Conservation (phyloP, 441 rosid species). For the Omphalea diandra region DNA sequence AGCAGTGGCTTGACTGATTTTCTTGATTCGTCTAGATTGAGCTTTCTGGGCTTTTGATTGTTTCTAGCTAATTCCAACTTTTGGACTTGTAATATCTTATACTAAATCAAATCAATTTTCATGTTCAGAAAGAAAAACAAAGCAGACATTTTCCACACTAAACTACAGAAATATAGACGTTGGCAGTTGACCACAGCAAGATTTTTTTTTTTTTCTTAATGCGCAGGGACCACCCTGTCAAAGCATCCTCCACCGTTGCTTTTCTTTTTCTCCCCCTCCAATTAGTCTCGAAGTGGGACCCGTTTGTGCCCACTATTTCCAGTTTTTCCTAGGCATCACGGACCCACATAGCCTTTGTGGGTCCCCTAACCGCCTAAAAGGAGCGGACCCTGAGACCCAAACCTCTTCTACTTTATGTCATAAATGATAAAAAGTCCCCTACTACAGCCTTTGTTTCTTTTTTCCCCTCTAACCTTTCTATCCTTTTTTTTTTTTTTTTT, state of each 20-base stretch:
- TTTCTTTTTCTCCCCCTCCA: background rate
- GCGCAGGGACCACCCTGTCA: background rate
- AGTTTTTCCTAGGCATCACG: background rate
- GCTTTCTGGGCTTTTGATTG: too few relatives aligned
- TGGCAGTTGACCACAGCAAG: background rate
- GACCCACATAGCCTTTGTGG: conserved; percentile 10
- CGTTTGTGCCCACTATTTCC: background rate
- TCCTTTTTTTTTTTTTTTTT: background rate
- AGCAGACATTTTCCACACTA: background rate
- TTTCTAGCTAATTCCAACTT: too few relatives aligned
- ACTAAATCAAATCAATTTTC: too few relatives aligned
- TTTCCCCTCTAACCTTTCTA: too few relatives aligned
- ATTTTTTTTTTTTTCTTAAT: background rate
- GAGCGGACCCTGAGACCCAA: background rate
- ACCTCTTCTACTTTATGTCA: background rate
- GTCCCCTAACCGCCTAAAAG: background rate
- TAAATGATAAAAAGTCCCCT: background rate
- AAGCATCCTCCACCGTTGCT: conserved; percentile 15
- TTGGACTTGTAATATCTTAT: too few relatives aligned
- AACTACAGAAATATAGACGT: background rate
- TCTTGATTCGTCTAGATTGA: too few relatives aligned
- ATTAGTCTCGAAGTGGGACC: conserved; percentile 25
- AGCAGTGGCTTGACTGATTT: too few relatives aligned
- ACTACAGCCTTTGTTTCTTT: too few relatives aligned
- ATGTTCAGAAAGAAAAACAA: too few relatives aligned